These are phyloP conservation scores for Talaromyces borbonicus DNA, from an alignment of 495 filamentous ascomycete species.

Conservation along the genomic window DNA sequence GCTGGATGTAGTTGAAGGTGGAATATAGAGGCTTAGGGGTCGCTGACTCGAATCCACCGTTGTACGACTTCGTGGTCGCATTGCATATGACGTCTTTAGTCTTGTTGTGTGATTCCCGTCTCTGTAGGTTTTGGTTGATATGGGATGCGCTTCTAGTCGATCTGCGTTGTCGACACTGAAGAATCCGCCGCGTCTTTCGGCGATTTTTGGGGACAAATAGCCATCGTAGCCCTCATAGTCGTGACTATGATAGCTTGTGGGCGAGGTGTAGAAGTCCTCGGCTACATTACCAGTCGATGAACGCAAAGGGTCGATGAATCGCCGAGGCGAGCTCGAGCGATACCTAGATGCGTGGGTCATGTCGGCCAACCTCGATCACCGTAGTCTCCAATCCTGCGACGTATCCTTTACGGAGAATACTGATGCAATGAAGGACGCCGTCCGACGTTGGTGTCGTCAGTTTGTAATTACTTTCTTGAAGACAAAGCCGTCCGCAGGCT, in stretches of 20 bases:
- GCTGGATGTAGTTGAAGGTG: conserved; percentile 13
- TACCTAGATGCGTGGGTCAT: conserved; percentile 19
- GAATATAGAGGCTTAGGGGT: conserved; percentile 18
- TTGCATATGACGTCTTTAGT: conserved; percentile 32
- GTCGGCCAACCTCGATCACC: background rate
- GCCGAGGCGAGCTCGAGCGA: conserved; percentile 28
- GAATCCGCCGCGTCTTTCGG: conserved; percentile 19
- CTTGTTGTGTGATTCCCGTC: conserved; percentile 25
- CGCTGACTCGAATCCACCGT: conserved; percentile 18
- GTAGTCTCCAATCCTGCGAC: background rate
- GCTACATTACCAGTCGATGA: conserved; percentile 41
- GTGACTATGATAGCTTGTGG: conserved; percentile 17
- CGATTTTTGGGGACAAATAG: conserved; percentile 26
- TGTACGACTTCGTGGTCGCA: conserved; percentile 34
- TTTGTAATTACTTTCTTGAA: too few relatives aligned
- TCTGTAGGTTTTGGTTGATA: conserved; percentile 25
- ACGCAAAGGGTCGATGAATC: conserved; percentile 32
- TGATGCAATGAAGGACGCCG: background rate
- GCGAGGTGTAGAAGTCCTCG: conserved; percentile 25
- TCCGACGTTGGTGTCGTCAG: too few relatives aligned
- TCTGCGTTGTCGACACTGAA: conserved; percentile 4
- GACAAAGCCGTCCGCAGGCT: too few relatives aligned
- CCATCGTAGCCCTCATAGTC: conserved; percentile 24
- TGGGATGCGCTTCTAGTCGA: conserved; percentile 26
- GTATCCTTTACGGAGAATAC: background rate